Conservation (phyloP, 768 basidiomycete species). For the Paxillus rubicundulus region DNA sequence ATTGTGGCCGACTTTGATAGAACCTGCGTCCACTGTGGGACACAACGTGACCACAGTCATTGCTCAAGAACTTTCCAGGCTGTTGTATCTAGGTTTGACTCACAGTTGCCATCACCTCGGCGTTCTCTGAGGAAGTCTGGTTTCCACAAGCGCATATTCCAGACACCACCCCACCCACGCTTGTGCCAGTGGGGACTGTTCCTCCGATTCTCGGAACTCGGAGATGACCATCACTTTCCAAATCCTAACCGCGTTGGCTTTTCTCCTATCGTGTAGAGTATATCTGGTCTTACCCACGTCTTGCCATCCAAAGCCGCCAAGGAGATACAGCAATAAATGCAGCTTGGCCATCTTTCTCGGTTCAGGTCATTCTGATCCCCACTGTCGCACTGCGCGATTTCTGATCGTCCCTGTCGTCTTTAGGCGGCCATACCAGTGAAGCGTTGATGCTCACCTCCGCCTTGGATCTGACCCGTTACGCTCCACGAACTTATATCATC, state of each 20-base stretch:
- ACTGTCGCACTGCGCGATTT: not conserved
- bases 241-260: not conserved
- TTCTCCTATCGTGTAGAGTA: slow-evolving; percentile 19
- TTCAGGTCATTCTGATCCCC: slow-evolving; percentile 59
- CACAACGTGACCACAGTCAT: too few relatives aligned
- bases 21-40: not conserved
- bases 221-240: slow-evolving; percentile 14
- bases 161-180: not conserved
- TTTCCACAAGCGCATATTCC: not conserved
- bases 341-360: slow-evolving; percentile 85
- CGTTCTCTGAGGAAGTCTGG: not conserved
- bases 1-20: not conserved
- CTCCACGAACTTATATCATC: slow-evolving; percentile 74
- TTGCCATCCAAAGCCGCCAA: slow-evolving; percentile 16
- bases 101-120: not conserved
- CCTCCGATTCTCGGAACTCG: not conserved
- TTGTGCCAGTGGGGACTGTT: not conserved
- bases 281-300: slow-evolving; percentile 15
- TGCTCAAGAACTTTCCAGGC: too few relatives aligned
- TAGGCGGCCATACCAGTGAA: slow-evolving; percentile 95
- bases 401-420: slow-evolving; percentile 10
- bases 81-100: not conserved
- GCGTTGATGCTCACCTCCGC: slow-evolving; percentile 68
- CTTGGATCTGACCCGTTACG: slow-evolving; percentile 74
- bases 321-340: slow-evolving; percentile 31